Percentiles rank a stretch among this genome's conserved stretches.
phyloP scores from a whole-genome alignment of 2,329 filamentous ascomycete genomes.

The Botrytis sinoallii region DNA sequence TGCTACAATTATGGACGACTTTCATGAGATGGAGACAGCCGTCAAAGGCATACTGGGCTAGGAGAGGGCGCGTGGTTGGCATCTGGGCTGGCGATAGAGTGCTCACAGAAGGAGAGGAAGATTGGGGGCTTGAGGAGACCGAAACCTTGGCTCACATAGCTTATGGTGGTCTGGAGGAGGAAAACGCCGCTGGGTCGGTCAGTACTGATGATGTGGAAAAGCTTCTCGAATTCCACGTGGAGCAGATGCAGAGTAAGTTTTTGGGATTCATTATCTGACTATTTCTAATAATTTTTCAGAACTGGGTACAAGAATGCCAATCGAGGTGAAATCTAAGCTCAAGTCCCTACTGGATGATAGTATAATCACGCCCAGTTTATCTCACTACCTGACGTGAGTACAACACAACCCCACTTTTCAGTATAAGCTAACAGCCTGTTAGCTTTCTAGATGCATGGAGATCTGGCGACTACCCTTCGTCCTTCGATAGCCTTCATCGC shows the following conservation, averaged over 20 bases:
- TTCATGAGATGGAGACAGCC: slow-evolving; percentile 79
- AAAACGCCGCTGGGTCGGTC: slow-evolving; percentile 44
- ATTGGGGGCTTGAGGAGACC: slow-evolving; percentile 50
- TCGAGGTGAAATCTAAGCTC: slow-evolving; percentile 69
- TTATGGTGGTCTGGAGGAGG: slow-evolving; percentile 29
- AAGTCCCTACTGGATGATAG: slow-evolving; percentile 65
- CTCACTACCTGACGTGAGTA: slow-evolving; percentile 67
- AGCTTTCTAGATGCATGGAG: slow-evolving; percentile 91
- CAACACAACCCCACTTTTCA: neutral
- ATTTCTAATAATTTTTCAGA: slow-evolving; percentile 46
- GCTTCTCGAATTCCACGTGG: slow-evolving; percentile 82
- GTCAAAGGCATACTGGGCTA: slow-evolving; percentile 61
- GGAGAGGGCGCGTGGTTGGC: slow-evolving; percentile 46
- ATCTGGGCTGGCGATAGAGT: slow-evolving; percentile 57
- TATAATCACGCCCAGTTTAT: slow-evolving; percentile 66
- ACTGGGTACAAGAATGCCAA: slow-evolving; percentile 73
- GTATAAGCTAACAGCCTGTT: slow-evolving; percentile 24
- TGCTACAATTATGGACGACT: slow-evolving; percentile 73
- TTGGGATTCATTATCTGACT: neutral
- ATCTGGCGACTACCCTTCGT: slow-evolving; percentile 82
- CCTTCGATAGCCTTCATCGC: slow-evolving; percentile 86
- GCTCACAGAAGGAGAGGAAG: slow-evolving; percentile 48
- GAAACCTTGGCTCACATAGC: slow-evolving; percentile 39
- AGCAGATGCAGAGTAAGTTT: slow-evolving; percentile 75
- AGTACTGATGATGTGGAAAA: slow-evolving; percentile 79